These are phyloP conservation scores for Tuber microsphaerosporum DNA, from an alignment of 495 filamentous ascomycete genomes.

Conservation along the genomic window DNA sequence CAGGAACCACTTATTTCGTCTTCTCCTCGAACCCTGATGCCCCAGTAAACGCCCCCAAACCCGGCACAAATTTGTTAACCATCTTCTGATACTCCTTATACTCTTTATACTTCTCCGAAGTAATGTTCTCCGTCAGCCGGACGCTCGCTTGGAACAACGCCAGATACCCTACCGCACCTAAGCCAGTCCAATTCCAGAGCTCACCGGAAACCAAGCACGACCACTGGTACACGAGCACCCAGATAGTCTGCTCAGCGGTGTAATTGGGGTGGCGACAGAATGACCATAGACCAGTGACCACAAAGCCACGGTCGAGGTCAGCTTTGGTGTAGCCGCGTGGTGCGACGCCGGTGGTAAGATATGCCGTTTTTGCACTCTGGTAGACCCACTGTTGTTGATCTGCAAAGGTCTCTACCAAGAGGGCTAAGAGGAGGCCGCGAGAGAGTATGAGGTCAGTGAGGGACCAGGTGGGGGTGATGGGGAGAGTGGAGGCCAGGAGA, in stretches of 20 bases:
- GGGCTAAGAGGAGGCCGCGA: constrained; percentile 58
- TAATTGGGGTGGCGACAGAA: constrained; percentile 92
- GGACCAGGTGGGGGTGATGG: constrained; percentile 47
- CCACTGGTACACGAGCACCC: constrained; percentile 84
- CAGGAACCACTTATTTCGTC: constrained; percentile 4
- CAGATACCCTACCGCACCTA: constrained; percentile 64
- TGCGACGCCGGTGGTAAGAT: constrained; percentile 64
- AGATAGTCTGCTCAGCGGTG: constrained; percentile 82
- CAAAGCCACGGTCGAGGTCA: constrained; percentile 88
- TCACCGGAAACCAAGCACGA: constrained; percentile 62
- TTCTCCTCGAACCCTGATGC: constrained; percentile 17
- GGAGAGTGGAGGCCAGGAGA: constrained; percentile 51
- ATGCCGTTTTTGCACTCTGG: constrained; percentile 71
- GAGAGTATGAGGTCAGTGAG: constrained; percentile 62
- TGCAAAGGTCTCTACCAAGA: constrained; percentile 70
- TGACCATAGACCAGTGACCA: constrained; percentile 75
- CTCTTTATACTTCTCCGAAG: constrained; percentile 73
- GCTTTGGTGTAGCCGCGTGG: constrained; percentile 55
- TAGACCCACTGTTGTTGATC: constrained; percentile 94
- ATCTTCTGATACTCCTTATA: constrained; percentile 76
- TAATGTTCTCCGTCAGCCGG: constrained; percentile 71
- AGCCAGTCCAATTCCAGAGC: constrained; percentile 68
- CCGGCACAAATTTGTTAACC: constrained; percentile 78
- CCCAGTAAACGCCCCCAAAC: constrained; percentile 29
- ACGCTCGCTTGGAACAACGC: constrained; percentile 61